phyloP scores from a whole-genome alignment of 2,329 filamentous ascomycete species.

The Chaetomiaceae sp. region DNA sequence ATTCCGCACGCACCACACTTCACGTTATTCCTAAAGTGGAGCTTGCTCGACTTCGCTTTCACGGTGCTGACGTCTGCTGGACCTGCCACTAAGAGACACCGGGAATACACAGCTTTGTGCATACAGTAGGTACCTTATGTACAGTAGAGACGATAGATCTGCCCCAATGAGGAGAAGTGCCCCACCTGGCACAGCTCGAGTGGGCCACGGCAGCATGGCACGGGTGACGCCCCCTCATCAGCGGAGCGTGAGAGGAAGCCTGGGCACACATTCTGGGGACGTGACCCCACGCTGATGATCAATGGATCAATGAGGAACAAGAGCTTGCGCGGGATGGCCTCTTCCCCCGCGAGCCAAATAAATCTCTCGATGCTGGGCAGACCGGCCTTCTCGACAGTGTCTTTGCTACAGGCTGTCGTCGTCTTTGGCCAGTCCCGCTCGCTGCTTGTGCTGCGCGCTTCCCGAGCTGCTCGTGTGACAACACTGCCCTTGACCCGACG shows the following conservation, averaged over 20 bases:
- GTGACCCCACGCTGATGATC: slow-evolving; percentile 4
- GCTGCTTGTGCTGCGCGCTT: not conserved
- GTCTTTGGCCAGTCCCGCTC: not conserved
- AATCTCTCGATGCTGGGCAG: not conserved
- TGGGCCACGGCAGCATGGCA: not conserved
- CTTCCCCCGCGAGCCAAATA: not conserved
- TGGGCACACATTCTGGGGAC: too few species aligned
- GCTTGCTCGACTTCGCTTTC: too few species aligned
- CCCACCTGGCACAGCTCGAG: not conserved
- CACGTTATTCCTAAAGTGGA: too few species aligned
- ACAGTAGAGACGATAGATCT: not conserved
- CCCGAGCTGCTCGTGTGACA: slow-evolving; percentile 6
- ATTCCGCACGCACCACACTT: too few species aligned
- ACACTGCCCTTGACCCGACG: not conserved
- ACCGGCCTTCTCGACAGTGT: not conserved
- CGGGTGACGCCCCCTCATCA: not conserved
- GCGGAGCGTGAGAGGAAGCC: not conserved
- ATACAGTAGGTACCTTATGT: too few species aligned
- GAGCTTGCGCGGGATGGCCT: not conserved
- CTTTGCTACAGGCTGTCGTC: slow-evolving; percentile 1
- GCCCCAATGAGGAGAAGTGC: not conserved
- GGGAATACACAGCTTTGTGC: too few species aligned
- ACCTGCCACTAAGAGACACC: too few species aligned
- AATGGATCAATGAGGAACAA: not conserved
- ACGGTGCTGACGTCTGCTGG: too few species aligned